Evolutionary conservation across 495 filamentous ascomycete genomes (phyloP).

Genomic region (Neurospora sp.): DNA sequence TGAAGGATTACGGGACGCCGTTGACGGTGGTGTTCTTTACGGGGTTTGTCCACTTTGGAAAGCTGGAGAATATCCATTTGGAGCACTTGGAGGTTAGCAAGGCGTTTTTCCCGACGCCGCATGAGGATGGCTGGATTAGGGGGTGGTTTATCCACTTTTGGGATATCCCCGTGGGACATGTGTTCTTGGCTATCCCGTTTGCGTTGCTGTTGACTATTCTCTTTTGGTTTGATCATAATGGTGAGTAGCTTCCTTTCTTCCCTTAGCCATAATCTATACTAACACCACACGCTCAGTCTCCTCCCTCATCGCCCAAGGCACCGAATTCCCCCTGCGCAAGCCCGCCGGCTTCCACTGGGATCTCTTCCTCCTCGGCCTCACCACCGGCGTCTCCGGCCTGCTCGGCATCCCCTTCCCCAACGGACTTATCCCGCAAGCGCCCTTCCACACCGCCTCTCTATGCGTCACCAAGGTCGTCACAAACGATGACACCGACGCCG

Average conservation of each 20-base stretch:
- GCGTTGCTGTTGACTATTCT: constrained; percentile 76
- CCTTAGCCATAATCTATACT: not conserved
- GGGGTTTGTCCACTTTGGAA: constrained; percentile 76
- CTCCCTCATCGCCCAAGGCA: constrained; percentile 83
- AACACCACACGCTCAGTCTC: constrained; percentile 44
- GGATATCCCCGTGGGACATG: constrained; percentile 61
- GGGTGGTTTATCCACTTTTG: constrained; percentile 65
- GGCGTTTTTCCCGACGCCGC: constrained; percentile 69
- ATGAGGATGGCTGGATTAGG: constrained; percentile 55
- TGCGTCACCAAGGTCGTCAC: constrained; percentile 60
- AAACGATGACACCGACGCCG: constrained; percentile 36
- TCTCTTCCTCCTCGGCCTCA: constrained; percentile 80
- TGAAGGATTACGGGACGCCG: constrained; percentile 77
- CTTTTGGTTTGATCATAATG: constrained; percentile 92
- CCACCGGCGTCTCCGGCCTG: constrained; percentile 73
- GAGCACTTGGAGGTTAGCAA: constrained; percentile 58
- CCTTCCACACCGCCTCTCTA: constrained; percentile 81
- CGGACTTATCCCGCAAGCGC: constrained; percentile 85
- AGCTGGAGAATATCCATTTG: constrained; percentile 56
- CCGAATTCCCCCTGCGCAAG: constrained; percentile 82
- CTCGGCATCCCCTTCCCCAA: constrained; percentile 87
- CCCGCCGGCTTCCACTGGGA: constrained; percentile 97
- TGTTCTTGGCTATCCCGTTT: constrained; percentile 86
- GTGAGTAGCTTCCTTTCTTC: constrained; percentile 26
- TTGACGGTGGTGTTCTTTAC: constrained; percentile 82